A percentile compares a stretch with the other conserved stretches of the same genome.
Evolutionary conservation across 768 basidiomycete genomes (phyloP).

Genomic region (Mycena belliarum): DNA sequence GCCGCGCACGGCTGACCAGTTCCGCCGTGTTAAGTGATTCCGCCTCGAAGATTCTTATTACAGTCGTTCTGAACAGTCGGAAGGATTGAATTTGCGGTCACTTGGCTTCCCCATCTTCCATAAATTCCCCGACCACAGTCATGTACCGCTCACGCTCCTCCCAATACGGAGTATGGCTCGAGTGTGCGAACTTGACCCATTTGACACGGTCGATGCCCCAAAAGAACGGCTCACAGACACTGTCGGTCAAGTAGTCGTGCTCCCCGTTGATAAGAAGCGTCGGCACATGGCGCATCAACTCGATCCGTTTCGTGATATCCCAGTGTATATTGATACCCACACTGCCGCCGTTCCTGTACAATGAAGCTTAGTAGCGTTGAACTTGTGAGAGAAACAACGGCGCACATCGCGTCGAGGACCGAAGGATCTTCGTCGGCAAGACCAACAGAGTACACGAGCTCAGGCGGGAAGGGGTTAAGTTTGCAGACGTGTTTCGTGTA

Average conservation of each 20-base stretch:
- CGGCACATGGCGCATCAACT: slow-evolving; percentile 27
- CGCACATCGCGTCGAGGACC: slow-evolving; percentile 31
- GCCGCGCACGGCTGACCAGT: too few relatives aligned
- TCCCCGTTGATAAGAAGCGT: slow-evolving; percentile 37
- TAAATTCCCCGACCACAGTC: slow-evolving; percentile 28
- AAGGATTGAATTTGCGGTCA: too few relatives aligned
- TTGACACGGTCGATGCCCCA: slow-evolving; percentile 28
- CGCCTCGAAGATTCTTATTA: too few relatives aligned
- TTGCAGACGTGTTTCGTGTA: slow-evolving; percentile 45
- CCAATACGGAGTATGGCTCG: slow-evolving; percentile 32
- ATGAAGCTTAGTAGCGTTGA: too few relatives aligned
- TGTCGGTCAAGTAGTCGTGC: slow-evolving; percentile 41
- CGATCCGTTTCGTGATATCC: slow-evolving; percentile 25
- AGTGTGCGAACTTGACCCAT: slow-evolving; percentile 33
- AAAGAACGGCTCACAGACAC: slow-evolving; percentile 34
- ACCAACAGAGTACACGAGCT: slow-evolving; percentile 34
- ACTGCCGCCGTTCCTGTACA: too few relatives aligned
- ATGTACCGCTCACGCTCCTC: slow-evolving; percentile 35
- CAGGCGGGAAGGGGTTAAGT: slow-evolving; percentile 45
- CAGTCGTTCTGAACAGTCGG: too few relatives aligned
- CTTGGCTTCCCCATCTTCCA: slow-evolving; percentile 2
- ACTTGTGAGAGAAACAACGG: too few relatives aligned
- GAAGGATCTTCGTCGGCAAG: slow-evolving; percentile 45
- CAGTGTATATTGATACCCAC: too few relatives aligned
- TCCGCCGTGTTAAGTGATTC: too few relatives aligned